Evolutionary conservation across 2,329 filamentous ascomycete species (phyloP), one percentile per base, ranked within the genome.

Genomic region (Xylariaceae sp.): DNA sequence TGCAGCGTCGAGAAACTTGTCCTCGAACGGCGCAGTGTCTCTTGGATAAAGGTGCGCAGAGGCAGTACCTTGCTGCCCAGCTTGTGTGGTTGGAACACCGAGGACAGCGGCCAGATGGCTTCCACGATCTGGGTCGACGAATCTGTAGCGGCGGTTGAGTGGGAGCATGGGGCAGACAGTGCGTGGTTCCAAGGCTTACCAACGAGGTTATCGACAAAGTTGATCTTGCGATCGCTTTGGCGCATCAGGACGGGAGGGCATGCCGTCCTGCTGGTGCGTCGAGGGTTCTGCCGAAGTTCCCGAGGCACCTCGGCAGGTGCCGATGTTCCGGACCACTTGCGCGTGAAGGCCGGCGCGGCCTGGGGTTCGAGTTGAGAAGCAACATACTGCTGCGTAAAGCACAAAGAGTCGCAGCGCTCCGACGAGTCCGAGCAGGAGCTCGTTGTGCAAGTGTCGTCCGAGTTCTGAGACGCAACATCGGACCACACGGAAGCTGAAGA

Each of bases 1-100:
- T 96, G 92, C 35, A 98, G 68, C 19, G 92, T 98, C 38, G 90
- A 96, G 65, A 95, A 98, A 65, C 89, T 95, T 27, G 92, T 94
- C 52, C 90, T 81, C 40, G 92, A 98, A 51, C 92, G 80, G 49
- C 89, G 84, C 46, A 98, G 71, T 14, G 92, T 96, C 70, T 96
- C 92, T 63, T 96, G 89, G 51, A 98, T 96, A 58, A 96, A 98
- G 34, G 83, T 94, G 47, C 89, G 84, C 51, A 98, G 71, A 39
- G 90, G 89, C 46, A 98, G 68, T 40, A 95, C 84, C 57, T 83
- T 86, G 55, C 72, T 73, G 39, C 77, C 80, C 44, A 75, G 67
- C 55, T 90, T 84, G 50, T 72, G 80, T 50, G 80, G 79, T 59
- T 83, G 84, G 37, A 83, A 75, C 22, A 82, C 77, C 38, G 86